phyloP scores from a whole-genome alignment of 352 stramenopile species.

The Globisporangium spiculum region DNA sequence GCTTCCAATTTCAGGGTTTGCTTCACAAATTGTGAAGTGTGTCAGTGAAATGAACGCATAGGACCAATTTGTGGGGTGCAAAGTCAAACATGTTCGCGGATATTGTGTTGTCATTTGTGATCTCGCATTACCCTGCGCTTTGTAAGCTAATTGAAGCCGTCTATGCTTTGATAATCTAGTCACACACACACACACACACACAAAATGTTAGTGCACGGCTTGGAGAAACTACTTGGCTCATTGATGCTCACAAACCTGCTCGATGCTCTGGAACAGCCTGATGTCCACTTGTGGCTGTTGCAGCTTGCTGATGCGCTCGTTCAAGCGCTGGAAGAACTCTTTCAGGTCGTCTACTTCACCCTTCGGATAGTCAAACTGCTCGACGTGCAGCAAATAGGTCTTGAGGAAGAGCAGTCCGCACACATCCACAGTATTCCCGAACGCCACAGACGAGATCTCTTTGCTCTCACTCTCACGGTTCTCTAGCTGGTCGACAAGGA shows the following conservation, averaged over 20 bases:
- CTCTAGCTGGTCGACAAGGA: slow-evolving; percentile 48
- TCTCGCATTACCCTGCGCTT: background rate
- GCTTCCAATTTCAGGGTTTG: background rate
- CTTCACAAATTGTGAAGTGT: background rate
- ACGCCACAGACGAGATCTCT: background rate
- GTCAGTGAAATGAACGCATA: background rate
- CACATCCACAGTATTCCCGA: slow-evolving; percentile 41
- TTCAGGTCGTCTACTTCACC: slow-evolving; percentile 39
- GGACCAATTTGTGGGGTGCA: background rate
- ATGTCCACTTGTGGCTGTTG: slow-evolving; percentile 9
- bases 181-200: background rate
- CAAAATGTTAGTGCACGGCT: background rate
- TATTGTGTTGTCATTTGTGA: background rate
- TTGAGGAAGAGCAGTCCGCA: slow-evolving; percentile 65
- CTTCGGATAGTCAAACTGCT: slow-evolving; percentile 40
- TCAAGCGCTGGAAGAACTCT: slow-evolving; percentile 37
- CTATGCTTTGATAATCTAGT: background rate
- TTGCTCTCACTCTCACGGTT: slow-evolving; percentile 4
- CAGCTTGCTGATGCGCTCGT: slow-evolving; percentile 15
- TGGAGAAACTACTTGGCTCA: background rate
- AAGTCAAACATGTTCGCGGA: background rate
- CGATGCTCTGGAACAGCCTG: slow-evolving; percentile 12
- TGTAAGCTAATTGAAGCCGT: background rate
- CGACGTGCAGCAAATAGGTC: slow-evolving; percentile 52
- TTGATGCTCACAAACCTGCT: slow-evolving; percentile 9